phyloP scores from a whole-genome alignment of 2,329 filamentous ascomycete genomes.

The Pseudogymnoascus sp. region DNA sequence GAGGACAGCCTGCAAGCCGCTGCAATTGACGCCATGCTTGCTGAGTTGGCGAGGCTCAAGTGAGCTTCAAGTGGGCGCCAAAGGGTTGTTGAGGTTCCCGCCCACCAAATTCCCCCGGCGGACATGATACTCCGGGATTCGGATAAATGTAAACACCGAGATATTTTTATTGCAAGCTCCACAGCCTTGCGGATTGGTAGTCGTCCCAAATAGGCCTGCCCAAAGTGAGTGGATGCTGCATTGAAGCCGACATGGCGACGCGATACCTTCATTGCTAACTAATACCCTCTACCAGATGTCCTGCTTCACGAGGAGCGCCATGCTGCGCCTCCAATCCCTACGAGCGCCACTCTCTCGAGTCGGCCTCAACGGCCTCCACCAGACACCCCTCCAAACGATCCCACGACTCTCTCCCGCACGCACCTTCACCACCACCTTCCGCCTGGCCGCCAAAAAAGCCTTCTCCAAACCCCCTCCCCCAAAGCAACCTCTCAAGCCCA shows the following conservation, averaged over 20 bases:
- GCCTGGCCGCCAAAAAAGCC: constrained; percentile 16
- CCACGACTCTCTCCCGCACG: constrained; percentile 14
- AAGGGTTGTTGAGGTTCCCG: constrained; percentile 13
- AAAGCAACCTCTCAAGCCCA: not conserved
- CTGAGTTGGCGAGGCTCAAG: constrained; percentile 23
- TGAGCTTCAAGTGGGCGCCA: constrained; percentile 18
- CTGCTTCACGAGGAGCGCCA: constrained; percentile 29
- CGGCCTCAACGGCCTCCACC: not conserved
- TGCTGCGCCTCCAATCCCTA: constrained; percentile 19
- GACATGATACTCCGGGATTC: constrained; percentile 5
- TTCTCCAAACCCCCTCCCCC: not conserved
- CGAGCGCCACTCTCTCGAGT: constrained; percentile 13
- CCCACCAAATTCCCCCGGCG: constrained; percentile 3
- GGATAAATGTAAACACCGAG: not conserved
- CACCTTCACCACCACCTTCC: constrained; percentile 18
- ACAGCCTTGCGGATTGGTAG: constrained; percentile 1
- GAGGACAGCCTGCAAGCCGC: constrained; percentile 56
- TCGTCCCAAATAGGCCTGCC: not conserved
- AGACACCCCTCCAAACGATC: constrained; percentile 9
- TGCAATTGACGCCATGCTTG: constrained; percentile 57
- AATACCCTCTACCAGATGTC: constrained; percentile 24
- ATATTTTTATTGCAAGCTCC: constrained; percentile 4
- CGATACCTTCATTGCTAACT: not conserved
- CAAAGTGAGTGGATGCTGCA: not conserved
- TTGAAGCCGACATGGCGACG: not conserved